A percentile compares a stretch with the other conserved stretches of the same genome.
phyloP scores from a whole-genome alignment of 495 filamentous ascomycete genomes.

The Neurospora sp. region DNA sequence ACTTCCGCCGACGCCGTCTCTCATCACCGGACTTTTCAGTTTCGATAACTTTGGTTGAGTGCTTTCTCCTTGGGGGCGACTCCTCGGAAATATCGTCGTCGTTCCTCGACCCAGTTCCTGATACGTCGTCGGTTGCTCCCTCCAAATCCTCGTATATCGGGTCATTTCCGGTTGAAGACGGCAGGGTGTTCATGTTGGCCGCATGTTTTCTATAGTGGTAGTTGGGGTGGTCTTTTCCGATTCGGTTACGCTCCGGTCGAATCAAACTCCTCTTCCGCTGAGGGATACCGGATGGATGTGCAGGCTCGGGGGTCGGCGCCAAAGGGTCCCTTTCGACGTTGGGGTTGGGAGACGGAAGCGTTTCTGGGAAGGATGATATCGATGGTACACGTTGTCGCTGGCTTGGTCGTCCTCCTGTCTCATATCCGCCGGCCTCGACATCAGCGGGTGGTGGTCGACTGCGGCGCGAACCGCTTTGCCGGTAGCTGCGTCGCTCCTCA shows the following conservation, averaged over 20 bases:
- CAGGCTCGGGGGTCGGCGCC: slow-evolving; percentile 21
- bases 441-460: slow-evolving; percentile 47
- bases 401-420: slow-evolving; percentile 20
- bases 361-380: slow-evolving; percentile 39
- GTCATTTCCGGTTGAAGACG: slow-evolving; percentile 86
- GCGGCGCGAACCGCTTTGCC: slow-evolving; percentile 40
- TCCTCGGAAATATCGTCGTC: slow-evolving; percentile 29
- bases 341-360: slow-evolving; percentile 36
- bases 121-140: slow-evolving; percentile 31
- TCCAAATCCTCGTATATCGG: slow-evolving; percentile 64
- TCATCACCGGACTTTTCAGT: slow-evolving; percentile 26
- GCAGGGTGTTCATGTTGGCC: slow-evolving; percentile 75
- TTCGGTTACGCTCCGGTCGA: slow-evolving; percentile 73
- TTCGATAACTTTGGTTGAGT: slow-evolving; percentile 14
- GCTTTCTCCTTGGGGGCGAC: slow-evolving; percentile 24
- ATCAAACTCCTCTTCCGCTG: slow-evolving; percentile 74
- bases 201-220: slow-evolving; percentile 91
- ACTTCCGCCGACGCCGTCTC: slow-evolving; percentile 18
- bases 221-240: slow-evolving; percentile 78
- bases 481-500: slow-evolving; percentile 50
- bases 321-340: slow-evolving; percentile 36
- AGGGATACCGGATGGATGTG: slow-evolving; percentile 27
- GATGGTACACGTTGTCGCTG: slow-evolving; percentile 40
- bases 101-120: slow-evolving; percentile 26
- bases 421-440: slow-evolving; percentile 50